Evolutionary conservation across 1,139 yeast genomes (phyloP), one percentile per base, ranked within the genome.

Genomic region (Sugiyamaella japonica): DNA sequence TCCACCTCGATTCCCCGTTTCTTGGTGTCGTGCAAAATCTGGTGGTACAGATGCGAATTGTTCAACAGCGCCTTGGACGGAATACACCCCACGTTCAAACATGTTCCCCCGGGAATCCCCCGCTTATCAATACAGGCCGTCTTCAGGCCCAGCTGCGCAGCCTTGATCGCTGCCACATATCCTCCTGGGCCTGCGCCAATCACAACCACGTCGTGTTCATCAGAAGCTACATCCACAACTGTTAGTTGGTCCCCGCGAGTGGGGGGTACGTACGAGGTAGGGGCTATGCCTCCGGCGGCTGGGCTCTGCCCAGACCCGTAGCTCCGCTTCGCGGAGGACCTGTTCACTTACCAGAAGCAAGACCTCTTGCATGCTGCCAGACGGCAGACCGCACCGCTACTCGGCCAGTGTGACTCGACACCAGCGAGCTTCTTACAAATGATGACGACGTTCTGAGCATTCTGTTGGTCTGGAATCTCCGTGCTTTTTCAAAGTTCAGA

Each of bases 131-230:
- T 79, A 82, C 99, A 93, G 43, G 97, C 99, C 56, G 97, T 89
- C 73, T 90, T 85, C 65, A 81, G 80, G 39, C 98, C 98, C 59
- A 90, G 80, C 77, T 95, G 99, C 52, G 99, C 99, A 56, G 97
- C 97, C 75, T 89, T 91, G 73, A 95, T 95, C 69, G 99, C 99
- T 56, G 98, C 98, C 64, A 95, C 95, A 62, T 74, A 74, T 16
- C 99, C 99, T 73, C 98, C 99, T 63, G 99, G 99, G 57, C 99
- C 99, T 67, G 97, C 99, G 64, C 99, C 99, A 69, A 95, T 87
- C 64, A 95, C 89, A 55, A 91, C 95, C 57, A 91, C 83, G 69
- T 93, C 99, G 71, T 89, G 95, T 72, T 88, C 82, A 17, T 53
- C 16, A 8, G 39, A 45, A 39, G 16, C 7, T 7, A 20, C 7